Percentiles rank a stretch among this genome's conserved stretches.
Conservation (phyloP, 768 basidiomycete genomes). For the Leccinum ochraceum region DNA sequence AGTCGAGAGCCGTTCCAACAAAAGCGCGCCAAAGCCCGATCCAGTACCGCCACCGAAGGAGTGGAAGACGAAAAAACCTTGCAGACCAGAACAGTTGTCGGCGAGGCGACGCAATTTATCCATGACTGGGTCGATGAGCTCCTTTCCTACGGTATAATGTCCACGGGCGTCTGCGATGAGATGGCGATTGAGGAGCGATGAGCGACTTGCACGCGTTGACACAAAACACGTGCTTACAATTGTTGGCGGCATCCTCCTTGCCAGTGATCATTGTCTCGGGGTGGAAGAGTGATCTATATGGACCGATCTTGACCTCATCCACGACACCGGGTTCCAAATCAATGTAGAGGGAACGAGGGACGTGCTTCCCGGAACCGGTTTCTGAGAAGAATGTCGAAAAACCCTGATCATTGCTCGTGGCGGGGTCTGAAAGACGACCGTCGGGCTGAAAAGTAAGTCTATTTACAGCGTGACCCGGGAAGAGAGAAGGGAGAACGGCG, state of each 20-base stretch:
- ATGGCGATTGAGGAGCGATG: slow-evolving; percentile 15
- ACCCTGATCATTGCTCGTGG: slow-evolving; percentile 63
- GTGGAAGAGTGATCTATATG: slow-evolving; percentile 94
- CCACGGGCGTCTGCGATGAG: slow-evolving; percentile 83
- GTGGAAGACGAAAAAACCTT: slow-evolving; percentile 99
- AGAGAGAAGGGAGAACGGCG: slow-evolving; percentile 33
- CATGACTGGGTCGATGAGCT: slow-evolving; percentile 95
- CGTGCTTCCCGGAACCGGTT: slow-evolving; percentile 90
- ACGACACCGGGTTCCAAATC: slow-evolving; percentile 95
- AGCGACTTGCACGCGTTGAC: not conserved
- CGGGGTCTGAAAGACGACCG: slow-evolving; percentile 76
- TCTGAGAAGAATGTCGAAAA: slow-evolving; percentile 99
- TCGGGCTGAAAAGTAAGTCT: slow-evolving; percentile 62
- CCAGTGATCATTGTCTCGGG: slow-evolving; percentile 96
- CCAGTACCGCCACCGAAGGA: slow-evolving; percentile 99
- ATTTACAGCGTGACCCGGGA: slow-evolving; percentile 16
- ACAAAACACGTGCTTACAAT: slow-evolving; percentile 63
- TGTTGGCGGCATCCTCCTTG: slow-evolving; percentile 99
- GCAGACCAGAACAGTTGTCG: slow-evolving; percentile 96
- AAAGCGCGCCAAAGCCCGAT: slow-evolving; percentile 97
- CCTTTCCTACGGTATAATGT: slow-evolving; percentile 99
- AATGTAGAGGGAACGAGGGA: slow-evolving; percentile 95
- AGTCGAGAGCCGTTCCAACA: slow-evolving; percentile 94
- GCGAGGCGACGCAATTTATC: slow-evolving; percentile 96
- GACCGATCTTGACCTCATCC: slow-evolving; percentile 92